Evolutionary conservation across 805 yeast genomes (phyloP), one percentile per base, ranked within the genome.

Genomic region (Starmerella sp.): DNA sequence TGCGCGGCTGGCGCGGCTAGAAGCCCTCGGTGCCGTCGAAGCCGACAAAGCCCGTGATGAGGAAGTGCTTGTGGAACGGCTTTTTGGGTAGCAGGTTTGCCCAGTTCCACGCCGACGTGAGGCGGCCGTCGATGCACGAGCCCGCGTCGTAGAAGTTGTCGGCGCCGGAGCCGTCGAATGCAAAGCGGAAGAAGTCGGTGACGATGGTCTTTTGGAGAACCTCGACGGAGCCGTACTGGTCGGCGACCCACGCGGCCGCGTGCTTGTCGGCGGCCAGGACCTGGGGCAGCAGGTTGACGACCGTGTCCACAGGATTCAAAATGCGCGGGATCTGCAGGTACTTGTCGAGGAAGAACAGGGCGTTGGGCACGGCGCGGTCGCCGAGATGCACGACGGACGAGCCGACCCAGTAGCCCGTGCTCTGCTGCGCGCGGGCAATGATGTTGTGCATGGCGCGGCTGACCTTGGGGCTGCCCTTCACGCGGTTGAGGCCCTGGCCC

Each of bases 91-190:
- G 79, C 59, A 77, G 76, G 65, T 84, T 85, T 54, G 89, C 84
- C 76, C 86, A 86, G 63, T 84, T 86, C 87, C 91, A 86, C 2
- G 89, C 86, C 53, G 85, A 79, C 0, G 93, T 85, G 48, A 85
- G 71, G 52, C 90, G 77, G 22, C 93, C 95, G 66, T 85, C 95
- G 50, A 85, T 85, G 69, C 95, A 85, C 2, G 86, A 80, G 2
- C 95, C 95, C 34, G 89, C 86, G 75, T 84, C 84, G 66, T 82
- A 84, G 67, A 83, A 85, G 67, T 85, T 85, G 64, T 84, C 88
- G 9, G 90, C 89, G 48, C 95, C 95, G 9, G 87, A 81, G 2
- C 93, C 90, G 66, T 84, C 88, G 67, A 83, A 78, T 0, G 81
- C 83, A 59, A 76, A 80, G 52, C 73, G 70, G 69, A 78, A 78